Evolutionary conservation across 306 rosid genomes (phyloP).

Genomic region (Prunus armeniaca): DNA sequence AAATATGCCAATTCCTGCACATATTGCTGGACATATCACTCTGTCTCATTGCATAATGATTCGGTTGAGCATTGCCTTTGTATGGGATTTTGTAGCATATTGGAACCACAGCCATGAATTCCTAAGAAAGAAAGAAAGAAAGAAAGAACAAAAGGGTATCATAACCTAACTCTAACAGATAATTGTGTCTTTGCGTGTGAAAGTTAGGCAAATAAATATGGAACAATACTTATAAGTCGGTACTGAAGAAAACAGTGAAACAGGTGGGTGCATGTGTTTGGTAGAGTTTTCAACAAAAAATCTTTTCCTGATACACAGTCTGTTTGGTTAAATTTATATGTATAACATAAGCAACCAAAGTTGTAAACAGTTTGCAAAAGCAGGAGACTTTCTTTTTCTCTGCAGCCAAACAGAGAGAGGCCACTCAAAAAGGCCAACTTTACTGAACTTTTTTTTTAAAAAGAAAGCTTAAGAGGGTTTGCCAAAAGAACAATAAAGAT

Average conservation of each 20-base stretch:
- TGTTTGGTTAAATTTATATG: background rate
- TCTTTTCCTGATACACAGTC: background rate
- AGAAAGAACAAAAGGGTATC: background rate
- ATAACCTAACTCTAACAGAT: background rate
- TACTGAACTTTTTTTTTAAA: background rate
- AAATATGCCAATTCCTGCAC: constrained; percentile 8
- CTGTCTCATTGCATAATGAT: constrained; percentile 15
- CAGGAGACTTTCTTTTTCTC: background rate
- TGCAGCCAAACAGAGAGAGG: background rate
- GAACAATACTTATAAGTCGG: background rate
- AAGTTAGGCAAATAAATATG: background rate
- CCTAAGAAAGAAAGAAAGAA: constrained; percentile 24
- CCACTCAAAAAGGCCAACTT: background rate
- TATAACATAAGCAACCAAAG: background rate
- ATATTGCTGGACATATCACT: constrained; percentile 21
- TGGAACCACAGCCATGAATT: constrained; percentile 57
- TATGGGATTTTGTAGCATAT: constrained; percentile 38
- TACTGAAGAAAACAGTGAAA: background rate
- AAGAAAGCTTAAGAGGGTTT: background rate
- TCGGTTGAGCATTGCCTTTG: constrained; percentile 31
- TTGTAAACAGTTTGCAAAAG: background rate
- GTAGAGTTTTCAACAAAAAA: background rate
- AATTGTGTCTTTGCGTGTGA: too few species aligned
- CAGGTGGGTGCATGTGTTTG: background rate
- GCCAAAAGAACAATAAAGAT: background rate